These are phyloP conservation scores for Sphaerosporella brunnea DNA, from an alignment of 495 filamentous ascomycete species.

Conservation along the genomic window DNA sequence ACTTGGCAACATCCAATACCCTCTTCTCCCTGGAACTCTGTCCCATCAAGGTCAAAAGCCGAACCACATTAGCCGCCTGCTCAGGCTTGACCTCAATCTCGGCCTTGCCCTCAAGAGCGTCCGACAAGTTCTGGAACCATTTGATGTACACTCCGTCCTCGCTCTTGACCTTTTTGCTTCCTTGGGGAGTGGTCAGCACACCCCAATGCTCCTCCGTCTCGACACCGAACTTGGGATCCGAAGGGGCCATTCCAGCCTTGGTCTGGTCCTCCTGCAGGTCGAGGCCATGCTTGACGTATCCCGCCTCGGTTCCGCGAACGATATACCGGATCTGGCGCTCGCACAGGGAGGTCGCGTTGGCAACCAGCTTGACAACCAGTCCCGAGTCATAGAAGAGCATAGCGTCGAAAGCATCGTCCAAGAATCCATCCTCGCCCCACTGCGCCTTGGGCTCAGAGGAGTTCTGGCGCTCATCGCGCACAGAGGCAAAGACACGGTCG, in stretches of 20 bases:
- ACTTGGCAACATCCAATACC: slow-evolving; percentile 39
- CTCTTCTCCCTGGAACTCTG: slow-evolving; percentile 48
- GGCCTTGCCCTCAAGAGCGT: slow-evolving; percentile 29
- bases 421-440: slow-evolving; percentile 19
- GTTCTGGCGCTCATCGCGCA: slow-evolving; percentile 46
- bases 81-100: slow-evolving; percentile 48
- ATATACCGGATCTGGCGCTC: slow-evolving; percentile 57
- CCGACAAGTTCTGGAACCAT: slow-evolving; percentile 54
- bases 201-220: slow-evolving; percentile 37
- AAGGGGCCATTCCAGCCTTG: slow-evolving; percentile 39
- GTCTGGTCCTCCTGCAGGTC: slow-evolving; percentile 74
- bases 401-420: slow-evolving; percentile 22
- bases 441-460: slow-evolving; percentile 10
- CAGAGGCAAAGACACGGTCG: slow-evolving; percentile 45
- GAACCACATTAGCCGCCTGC: slow-evolving; percentile 53
- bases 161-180: slow-evolving; percentile 26
- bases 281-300: slow-evolving; percentile 60
- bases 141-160: slow-evolving; percentile 47
- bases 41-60: slow-evolving; percentile 52
- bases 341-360: slow-evolving; percentile 52
- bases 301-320: slow-evolving; percentile 63
- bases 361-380: slow-evolving; percentile 26
- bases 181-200: slow-evolving; percentile 28
- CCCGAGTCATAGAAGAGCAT: slow-evolving; percentile 17
- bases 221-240: slow-evolving; percentile 37